Evolutionary conservation across 164 flowering plant species (phyloP).

Genomic region (Santalum album): DNA sequence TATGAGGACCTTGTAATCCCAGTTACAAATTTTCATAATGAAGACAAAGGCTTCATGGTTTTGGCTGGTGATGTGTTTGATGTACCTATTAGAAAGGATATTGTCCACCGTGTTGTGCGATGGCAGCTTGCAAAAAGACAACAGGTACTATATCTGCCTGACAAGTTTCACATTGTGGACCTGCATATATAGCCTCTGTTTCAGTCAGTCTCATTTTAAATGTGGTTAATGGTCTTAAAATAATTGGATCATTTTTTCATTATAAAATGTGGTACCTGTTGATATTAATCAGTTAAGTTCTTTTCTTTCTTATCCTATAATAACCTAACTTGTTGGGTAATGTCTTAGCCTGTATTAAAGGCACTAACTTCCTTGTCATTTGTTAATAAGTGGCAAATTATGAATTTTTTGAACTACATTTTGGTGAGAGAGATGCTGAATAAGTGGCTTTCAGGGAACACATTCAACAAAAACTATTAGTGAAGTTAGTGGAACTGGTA

Average conservation of each 20-base stretch:
- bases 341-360: too few species aligned
- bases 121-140: conserved; percentile 98
- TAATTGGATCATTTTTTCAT: too few species aligned
- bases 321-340: too few species aligned
- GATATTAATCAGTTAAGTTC: too few species aligned
- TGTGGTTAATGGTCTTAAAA: too few species aligned
- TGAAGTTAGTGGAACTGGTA: conserved; percentile 93
- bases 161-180: too few species aligned
- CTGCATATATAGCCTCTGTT: too few species aligned
- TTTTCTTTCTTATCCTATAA: too few species aligned
- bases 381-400: not conserved
- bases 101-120: conserved; percentile 85
- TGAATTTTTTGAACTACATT: not conserved
- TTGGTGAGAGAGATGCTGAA: not conserved
- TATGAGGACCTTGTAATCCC: conserved; percentile 77
- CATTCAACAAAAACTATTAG: conserved; percentile 96
- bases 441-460: conserved; percentile 55
- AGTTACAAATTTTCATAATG: conserved; percentile 73
- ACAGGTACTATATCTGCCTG: conserved; percentile 40
- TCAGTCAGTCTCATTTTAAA: too few species aligned
- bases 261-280: too few species aligned
- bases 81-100: conserved; percentile 90
- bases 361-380: too few species aligned
- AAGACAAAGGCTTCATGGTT: conserved; percentile 81
- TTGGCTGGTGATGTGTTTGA: conserved; percentile 96